Conservation (phyloP, 2,329 filamentous ascomycete species). For the Triangularia setosa region DNA sequence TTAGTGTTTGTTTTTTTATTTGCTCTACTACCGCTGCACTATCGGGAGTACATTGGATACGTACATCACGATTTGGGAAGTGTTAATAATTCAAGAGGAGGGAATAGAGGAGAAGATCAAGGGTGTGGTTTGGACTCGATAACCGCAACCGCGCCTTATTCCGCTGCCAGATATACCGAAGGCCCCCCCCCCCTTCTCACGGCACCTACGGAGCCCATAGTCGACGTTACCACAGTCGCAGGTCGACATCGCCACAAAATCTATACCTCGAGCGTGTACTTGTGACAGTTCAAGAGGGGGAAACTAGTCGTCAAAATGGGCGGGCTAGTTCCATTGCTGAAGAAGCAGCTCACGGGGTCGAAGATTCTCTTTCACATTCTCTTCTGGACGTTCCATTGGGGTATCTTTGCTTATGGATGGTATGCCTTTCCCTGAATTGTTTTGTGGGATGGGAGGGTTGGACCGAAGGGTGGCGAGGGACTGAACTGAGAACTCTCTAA, state of each 20-base stretch:
- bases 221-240: constrained; percentile 42
- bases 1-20: constrained; percentile 5
- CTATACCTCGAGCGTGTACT: constrained; percentile 11
- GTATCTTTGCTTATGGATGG: constrained; percentile 82
- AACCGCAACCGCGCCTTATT: background rate
- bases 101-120: constrained; percentile 4
- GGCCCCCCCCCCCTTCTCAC: background rate
- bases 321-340: constrained; percentile 38
- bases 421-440: constrained; percentile 41
- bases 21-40: constrained; percentile 12
- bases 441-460: background rate
- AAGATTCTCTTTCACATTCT: constrained; percentile 77
- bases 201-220: constrained; percentile 15
- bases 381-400: constrained; percentile 76
- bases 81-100: constrained; percentile 13
- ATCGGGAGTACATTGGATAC: background rate
- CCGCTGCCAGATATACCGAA: background rate
- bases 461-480: background rate
- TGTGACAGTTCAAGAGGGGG: constrained; percentile 24
- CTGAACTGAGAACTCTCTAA: background rate
- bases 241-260: constrained; percentile 48
- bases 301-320: constrained; percentile 37
- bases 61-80: constrained; percentile 11
- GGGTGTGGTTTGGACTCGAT: background rate
- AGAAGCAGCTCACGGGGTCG: constrained; percentile 62